These are phyloP conservation scores for Hyaloscypha variabilis DNA, from an alignment of 495 filamentous ascomycete genomes.

Conservation along the genomic window DNA sequence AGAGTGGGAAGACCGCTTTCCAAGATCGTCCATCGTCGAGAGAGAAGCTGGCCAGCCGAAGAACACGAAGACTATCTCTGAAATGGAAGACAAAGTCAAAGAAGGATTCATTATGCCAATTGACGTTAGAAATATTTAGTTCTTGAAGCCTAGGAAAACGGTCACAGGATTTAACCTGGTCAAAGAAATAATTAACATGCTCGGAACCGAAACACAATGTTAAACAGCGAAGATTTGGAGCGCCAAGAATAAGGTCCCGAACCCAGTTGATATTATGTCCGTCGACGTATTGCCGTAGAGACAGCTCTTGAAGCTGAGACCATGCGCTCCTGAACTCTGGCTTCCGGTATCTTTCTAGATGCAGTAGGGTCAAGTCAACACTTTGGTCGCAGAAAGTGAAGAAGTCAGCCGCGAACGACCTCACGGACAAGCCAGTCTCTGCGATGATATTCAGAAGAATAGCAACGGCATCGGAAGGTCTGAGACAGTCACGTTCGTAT, in stretches of 20 bases:
- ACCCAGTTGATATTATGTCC: background rate
- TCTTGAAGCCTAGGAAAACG: conserved; percentile 9
- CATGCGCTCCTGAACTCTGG: conserved; percentile 10
- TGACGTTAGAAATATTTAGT: conserved; percentile 10
- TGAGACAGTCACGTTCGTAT: conserved; percentile 13
- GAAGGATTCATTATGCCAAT: conserved; percentile 1
- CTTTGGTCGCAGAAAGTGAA: background rate
- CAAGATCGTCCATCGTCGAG: conserved; percentile 2
- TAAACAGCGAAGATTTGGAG: conserved; percentile 8
- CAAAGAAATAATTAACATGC: background rate
- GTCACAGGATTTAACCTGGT: background rate
- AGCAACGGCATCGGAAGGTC: conserved; percentile 11
- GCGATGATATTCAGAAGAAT: conserved; percentile 16
- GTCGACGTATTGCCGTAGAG: background rate
- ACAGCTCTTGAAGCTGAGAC: conserved; percentile 15
- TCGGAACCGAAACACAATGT: conserved; percentile 1
- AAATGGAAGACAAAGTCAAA: conserved; percentile 10
- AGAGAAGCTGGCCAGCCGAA: conserved; percentile 8
- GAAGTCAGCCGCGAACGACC: conserved; percentile 6
- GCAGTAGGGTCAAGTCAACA: conserved; percentile 3
- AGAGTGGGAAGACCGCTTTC: conserved; percentile 4
- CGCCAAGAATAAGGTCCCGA: conserved; percentile 8
- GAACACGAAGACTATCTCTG: conserved; percentile 13
- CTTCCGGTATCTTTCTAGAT: conserved; percentile 2
- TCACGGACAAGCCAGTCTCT: conserved; percentile 18